Evolutionary conservation across 73 alveolate species (phyloP).

Genomic region (Uronychia binucleata): DNA sequence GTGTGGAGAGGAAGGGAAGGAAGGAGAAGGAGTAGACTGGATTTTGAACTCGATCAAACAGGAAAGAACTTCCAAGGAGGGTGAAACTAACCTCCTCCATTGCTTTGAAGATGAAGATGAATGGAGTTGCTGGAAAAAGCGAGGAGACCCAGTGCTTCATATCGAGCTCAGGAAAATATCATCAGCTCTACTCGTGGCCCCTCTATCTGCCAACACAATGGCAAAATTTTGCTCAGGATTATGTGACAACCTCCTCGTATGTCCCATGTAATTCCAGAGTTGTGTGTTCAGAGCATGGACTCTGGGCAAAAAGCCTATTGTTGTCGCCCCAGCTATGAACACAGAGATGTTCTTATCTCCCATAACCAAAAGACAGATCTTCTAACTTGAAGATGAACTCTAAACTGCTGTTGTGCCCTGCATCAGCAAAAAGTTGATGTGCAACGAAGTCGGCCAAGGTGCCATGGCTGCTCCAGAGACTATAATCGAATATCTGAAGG

Average conservation of each 20-base stretch:
- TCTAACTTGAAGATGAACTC: slow-evolving; percentile 15
- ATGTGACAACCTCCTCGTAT: slow-evolving; percentile 77
- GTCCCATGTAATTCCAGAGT: slow-evolving; percentile 37
- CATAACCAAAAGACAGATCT: slow-evolving; percentile 56
- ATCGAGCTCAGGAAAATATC: slow-evolving; percentile 83
- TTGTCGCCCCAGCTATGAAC: slow-evolving; percentile 94
- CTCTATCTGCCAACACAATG: slow-evolving; percentile 88
- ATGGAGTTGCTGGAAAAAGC: slow-evolving; percentile 72
- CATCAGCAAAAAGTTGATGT: background rate
- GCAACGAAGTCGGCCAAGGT: background rate
- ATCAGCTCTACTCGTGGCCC: slow-evolving; percentile 75
- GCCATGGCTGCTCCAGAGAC: background rate
- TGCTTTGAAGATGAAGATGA: slow-evolving; percentile 70
- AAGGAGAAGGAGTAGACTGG: slow-evolving; percentile 5
- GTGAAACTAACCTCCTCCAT: slow-evolving; percentile 16
- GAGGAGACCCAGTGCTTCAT: slow-evolving; percentile 88
- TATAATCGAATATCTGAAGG: background rate
- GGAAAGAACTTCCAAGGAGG: background rate
- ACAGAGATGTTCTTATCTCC: slow-evolving; percentile 81
- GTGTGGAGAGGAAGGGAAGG: background rate
- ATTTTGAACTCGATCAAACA: slow-evolving; percentile 9
- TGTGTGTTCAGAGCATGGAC: slow-evolving; percentile 82
- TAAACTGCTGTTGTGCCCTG: background rate
- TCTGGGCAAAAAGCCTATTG: slow-evolving; percentile 50
- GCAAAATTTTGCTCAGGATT: slow-evolving; percentile 84